Evolutionary conservation across 352 stramenopile genomes (phyloP).

Genomic region (Phytophthora rubi): DNA sequence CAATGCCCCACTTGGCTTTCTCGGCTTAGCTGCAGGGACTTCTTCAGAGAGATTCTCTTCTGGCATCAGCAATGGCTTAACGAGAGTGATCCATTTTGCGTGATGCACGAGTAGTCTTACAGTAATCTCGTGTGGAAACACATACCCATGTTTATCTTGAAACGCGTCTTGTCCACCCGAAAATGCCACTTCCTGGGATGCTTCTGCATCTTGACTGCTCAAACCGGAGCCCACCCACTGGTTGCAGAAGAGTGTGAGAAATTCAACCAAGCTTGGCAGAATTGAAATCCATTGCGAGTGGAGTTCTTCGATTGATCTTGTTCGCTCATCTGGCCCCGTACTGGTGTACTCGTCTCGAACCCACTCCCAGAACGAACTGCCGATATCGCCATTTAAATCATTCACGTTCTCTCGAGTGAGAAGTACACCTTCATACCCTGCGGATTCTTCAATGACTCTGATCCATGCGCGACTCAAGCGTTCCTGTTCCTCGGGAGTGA

Average conservation of each 20-base stretch:
- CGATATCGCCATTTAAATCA: neutral
- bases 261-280: neutral
- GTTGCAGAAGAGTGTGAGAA: neutral
- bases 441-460: neutral
- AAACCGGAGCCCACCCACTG: neutral
- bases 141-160: neutral
- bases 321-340: neutral
- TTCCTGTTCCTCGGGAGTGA: neutral
- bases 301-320: neutral
- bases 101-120: neutral
- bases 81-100: neutral
- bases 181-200: neutral
- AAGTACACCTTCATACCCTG: neutral
- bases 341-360: neutral
- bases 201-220: neutral
- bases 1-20: neutral
- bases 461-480: neutral
- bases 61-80: neutral
- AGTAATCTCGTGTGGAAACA: neutral
- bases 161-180: neutral
- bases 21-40: neutral
- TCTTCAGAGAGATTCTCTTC: neutral
- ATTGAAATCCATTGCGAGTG: neutral
- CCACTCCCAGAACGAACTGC: neutral
- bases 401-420: neutral